Base-by-base conservation (phyloP, 2,329 filamentous ascomycete species). In the Malbranchea zuffiana region DNA sequence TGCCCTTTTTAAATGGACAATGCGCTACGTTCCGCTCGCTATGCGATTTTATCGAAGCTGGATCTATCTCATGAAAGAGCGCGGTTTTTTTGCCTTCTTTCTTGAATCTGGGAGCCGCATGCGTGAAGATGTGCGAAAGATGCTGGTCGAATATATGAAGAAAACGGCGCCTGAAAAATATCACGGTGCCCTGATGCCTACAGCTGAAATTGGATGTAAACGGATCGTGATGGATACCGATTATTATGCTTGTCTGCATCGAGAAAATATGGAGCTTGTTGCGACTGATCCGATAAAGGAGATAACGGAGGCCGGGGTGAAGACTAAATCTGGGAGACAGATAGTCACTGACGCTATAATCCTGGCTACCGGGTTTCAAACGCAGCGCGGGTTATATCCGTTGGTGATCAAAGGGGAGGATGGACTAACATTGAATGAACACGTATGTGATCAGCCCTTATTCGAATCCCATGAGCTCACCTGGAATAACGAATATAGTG, bases 321-420 rank as follows among this genome's bases (percentile, higher is more conserved):
- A 50, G 13, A 66, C 63, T 6, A 49, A 47, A 24, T 56, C 52
- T 17, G 65, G 64, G 1, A 47, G 53, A 2, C 45, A 59, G 12
- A 44, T 66, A 16, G 37, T 51, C n/a, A 64, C 63, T 0, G 65
- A 68, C 48, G 63, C 53, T 3, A 66, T 72, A 37, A 50, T 72
- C 6, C 55, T 69, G 2, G 68, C 68, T 0, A 68, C 61, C 19
- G 67, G 68, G 0, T 72, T 70, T 31, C 56, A 65, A 29, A 68
- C 68, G 1, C 60, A 64, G 34, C 62, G 62, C 33, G 60, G 66
- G 38, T 46, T 71, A 3, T 62, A 56, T 21, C 66, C 65, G 0
- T 61, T 72, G 53, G 54, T 68, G 21, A 68, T 71, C 23, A 43
- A 49, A 3, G 68, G 67, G 1, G 49, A 60, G 16, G 48, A 59